Percentiles rank a stretch among this genome's conserved stretches.
Evolutionary conservation across 2,329 filamentous ascomycete species (phyloP).

Genomic region (Chalaropsis thielavioides): DNA sequence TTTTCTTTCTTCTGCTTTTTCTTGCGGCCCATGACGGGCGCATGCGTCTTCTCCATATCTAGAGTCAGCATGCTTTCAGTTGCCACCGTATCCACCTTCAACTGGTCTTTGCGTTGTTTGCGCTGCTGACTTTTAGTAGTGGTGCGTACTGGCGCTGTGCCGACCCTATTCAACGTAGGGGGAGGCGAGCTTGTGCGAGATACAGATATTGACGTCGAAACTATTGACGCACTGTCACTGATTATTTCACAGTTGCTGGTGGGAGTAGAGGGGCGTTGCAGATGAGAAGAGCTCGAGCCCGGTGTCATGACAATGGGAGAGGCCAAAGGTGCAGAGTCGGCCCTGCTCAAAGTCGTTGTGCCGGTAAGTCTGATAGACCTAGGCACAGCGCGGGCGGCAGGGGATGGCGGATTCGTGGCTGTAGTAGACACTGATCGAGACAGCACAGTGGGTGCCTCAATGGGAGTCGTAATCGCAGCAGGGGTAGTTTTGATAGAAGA

Average conservation of each 20-base stretch:
- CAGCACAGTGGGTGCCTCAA: background rate
- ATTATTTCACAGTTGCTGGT: slow-evolving; percentile 53
- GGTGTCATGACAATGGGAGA: slow-evolving; percentile 22
- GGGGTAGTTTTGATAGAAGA: background rate
- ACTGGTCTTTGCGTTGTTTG: slow-evolving; percentile 55
- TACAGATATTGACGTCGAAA: slow-evolving; percentile 53
- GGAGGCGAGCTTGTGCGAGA: slow-evolving; percentile 61
- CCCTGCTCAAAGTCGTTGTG: background rate
- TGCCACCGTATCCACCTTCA: slow-evolving; percentile 46
- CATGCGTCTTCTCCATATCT: slow-evolving; percentile 38
- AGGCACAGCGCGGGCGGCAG: slow-evolving; percentile 10
- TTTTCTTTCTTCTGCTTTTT: slow-evolving; percentile 76
- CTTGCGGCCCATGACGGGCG: slow-evolving; percentile 63
- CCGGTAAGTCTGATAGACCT: slow-evolving; percentile 11
- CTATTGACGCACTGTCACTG: slow-evolving; percentile 62
- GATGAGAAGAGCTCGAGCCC: slow-evolving; percentile 14
- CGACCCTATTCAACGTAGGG: slow-evolving; percentile 38
- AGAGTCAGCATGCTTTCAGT: slow-evolving; percentile 37
- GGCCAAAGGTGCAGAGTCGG: slow-evolving; percentile 29
- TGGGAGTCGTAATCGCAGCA: background rate
- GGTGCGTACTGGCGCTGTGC: slow-evolving; percentile 50
- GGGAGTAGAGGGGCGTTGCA: slow-evolving; percentile 48
- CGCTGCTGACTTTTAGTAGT: slow-evolving; percentile 68
- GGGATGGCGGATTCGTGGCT: background rate
- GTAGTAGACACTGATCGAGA: background rate